Conservation (phyloP, 1,139 yeast species). For the Suhomyces bokatorum region DNA sequence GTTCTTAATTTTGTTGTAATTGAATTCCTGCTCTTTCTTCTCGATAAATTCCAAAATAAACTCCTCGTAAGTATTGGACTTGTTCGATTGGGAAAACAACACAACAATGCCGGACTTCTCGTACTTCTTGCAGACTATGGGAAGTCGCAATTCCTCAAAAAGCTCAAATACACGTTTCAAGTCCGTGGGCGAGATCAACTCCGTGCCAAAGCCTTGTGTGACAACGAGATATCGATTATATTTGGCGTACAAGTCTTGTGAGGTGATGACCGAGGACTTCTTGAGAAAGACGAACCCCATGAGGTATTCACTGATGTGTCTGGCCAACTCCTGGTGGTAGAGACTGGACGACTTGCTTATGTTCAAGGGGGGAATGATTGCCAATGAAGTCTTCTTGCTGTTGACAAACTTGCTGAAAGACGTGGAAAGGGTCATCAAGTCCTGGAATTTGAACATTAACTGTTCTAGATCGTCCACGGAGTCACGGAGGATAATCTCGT, state of each 20-base stretch:
- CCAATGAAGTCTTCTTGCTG: constrained; percentile 3
- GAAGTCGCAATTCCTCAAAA: constrained; percentile 34
- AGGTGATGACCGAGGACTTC: constrained; percentile 41
- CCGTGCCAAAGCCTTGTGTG: constrained; percentile 46
- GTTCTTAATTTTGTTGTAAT: constrained; percentile 26
- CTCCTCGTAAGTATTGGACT: constrained; percentile 24
- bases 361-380: constrained; percentile 31
- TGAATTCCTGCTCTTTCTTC: constrained; percentile 28
- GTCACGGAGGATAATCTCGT: constrained; percentile 61
- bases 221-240: constrained; percentile 41
- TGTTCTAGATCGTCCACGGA: constrained; percentile 80
- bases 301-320: constrained; percentile 57
- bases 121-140: constrained; percentile 34
- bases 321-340: constrained; percentile 40
- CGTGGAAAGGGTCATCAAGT: constrained; percentile 57
- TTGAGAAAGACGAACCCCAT: constrained; percentile 31
- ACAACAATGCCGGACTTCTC: constrained; percentile 40
- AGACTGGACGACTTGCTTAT: constrained; percentile 32
- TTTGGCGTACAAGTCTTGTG: constrained; percentile 45
- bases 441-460: constrained; percentile 75
- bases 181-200: constrained; percentile 33
- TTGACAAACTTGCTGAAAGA: constrained; percentile 39
- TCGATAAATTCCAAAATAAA: constrained; percentile 27
- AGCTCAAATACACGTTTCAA: constrained; percentile 33
- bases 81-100: constrained; percentile 26